Evolutionary conservation across 2,329 filamentous ascomycete genomes (phyloP), one percentile per base, ranked within the genome.

Genomic region (Penicillium nordicum): DNA sequence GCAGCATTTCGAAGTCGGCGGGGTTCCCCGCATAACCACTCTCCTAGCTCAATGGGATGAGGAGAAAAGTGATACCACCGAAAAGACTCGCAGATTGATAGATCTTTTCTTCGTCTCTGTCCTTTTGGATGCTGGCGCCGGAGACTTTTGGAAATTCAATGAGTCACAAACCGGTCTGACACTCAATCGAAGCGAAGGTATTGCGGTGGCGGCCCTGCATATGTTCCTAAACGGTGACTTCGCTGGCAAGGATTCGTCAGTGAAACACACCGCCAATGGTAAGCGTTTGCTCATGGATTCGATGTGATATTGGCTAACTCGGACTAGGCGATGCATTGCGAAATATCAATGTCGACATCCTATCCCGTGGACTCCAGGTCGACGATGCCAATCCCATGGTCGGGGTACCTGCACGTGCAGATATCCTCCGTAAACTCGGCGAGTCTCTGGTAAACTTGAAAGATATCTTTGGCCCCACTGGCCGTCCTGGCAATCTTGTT

Each of bases 81-180:
- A 84, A 57, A 67, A 77, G 5, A 79, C 80, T 0, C 79, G 83
- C 3, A 77, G 82, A 0, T 69, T 86, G 18, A 77, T 85, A 43
- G 84, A 87, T 63, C 71, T 87, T 8, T 87, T 87, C 70, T 79
- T 86, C 45, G 81, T 85, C 3, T 84, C 83, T 0, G 83, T 85
- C 0, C 73, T 85, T 16, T 72, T 85, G 0, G 83, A 85, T 62
- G 82, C 80, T 0, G 80, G 80, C 0, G 80, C 81, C 0, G 81
- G 80, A 1, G 78, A 82, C 63, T 58, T 68, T 11, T 83, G 80
- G 81, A 67, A 62, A 0, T 83, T 74, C 53, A 69, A 64, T 0
- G 80, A 82, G 63, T 72, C 76, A 0, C 65, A 55, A 0, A 65
- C 61, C 1, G 62, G 60, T 0, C 46, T 55, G 18, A 44, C 58